Base-by-base conservation (phyloP, 192 early-diverging fungal species). In the Chytriomyces sp. region DNA sequence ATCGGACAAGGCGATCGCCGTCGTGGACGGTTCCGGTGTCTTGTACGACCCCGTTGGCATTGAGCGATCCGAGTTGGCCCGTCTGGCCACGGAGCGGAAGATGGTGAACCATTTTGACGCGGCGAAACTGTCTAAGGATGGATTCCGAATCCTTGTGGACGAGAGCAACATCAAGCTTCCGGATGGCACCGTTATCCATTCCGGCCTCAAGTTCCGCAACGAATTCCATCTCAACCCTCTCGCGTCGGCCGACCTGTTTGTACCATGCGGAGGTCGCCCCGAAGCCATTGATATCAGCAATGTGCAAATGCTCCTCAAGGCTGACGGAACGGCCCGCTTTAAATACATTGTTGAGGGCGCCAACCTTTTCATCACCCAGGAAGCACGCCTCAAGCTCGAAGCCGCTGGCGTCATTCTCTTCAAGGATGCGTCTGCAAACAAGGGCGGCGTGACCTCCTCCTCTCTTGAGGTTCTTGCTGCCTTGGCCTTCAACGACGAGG, bases 361-460 rank as follows among this genome's bases (percentile, higher is more conserved):
- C 44, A 98, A 98, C 86, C 79, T 98, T 70, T 98, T 98, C 91
- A 93, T 98, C 64, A 98, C 96, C 3, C 44, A 49, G 22, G 44
- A 49, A 49, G 44, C 44, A 22, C 44, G 44, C 22, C 44, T 49
- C 2, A 91, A 93, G 34, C 87, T 98, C 19, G 96, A 98, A 77
- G 92, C 93, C 81, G 91, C 92, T 59, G 96, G 95, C 61, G 92
- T 91, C 57, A 85, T 96, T 41, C 86, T 97, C 70, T 97, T 96
- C 89, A 98, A 98, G 88, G 96, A 98, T 77, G 94, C 96, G 26
- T 98, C 96, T 14, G 95, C 96, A 77, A 98, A 98, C 87, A 98
- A 98, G 88, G 96, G 96, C 65, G 96, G 96, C 83, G 96, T 98
- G 22, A 97, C 96, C 0, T 98, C 95, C 28, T 96, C 94, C 5